phyloP scores from a whole-genome alignment of 805 yeast genomes.

The Teunomyces lycoperdinae region DNA sequence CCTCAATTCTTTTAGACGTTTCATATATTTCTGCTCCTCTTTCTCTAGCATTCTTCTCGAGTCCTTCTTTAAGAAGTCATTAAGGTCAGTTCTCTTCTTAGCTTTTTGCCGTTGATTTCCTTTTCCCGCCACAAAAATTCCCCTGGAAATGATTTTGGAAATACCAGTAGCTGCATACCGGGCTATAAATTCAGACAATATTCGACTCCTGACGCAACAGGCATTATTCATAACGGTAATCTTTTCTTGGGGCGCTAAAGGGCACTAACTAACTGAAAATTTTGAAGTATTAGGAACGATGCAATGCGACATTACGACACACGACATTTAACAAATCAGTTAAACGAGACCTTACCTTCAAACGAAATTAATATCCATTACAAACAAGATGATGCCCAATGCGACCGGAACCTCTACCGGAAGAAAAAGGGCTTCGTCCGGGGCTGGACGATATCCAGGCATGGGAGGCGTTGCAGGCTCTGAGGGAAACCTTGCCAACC shows the following conservation, averaged over 20 bases:
- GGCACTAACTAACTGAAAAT: neutral
- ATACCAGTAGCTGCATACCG: neutral
- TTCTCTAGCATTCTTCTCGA: slow-evolving; percentile 14
- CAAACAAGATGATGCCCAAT: slow-evolving; percentile 2
- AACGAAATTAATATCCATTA: neutral
- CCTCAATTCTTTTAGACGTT: slow-evolving; percentile 25
- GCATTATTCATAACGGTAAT: neutral
- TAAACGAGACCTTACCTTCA: neutral
- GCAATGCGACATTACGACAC: slow-evolving; percentile 1
- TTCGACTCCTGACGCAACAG: neutral
- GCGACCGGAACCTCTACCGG: slow-evolving; percentile 9
- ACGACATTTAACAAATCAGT: neutral
- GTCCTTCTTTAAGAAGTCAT: slow-evolving; percentile 16
- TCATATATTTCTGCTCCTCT: slow-evolving; percentile 22
- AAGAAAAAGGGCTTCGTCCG: slow-evolving; percentile 15
- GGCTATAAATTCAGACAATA: neutral
- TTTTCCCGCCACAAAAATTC: slow-evolving; percentile 2
- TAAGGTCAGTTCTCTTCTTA: slow-evolving; percentile 2
- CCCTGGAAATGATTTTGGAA: neutral
- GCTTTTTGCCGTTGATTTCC: neutral
- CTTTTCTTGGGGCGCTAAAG: neutral
- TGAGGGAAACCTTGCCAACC: slow-evolving; percentile 17
- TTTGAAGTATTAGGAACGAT: neutral
- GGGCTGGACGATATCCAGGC: slow-evolving; percentile 17
- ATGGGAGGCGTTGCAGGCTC: slow-evolving; percentile 23